A percentile compares a stretch with the other conserved stretches of the same genome.
These are phyloP conservation scores for Brassica cretica DNA, from an alignment of 345 rosid species.

Conservation along the genomic window DNA sequence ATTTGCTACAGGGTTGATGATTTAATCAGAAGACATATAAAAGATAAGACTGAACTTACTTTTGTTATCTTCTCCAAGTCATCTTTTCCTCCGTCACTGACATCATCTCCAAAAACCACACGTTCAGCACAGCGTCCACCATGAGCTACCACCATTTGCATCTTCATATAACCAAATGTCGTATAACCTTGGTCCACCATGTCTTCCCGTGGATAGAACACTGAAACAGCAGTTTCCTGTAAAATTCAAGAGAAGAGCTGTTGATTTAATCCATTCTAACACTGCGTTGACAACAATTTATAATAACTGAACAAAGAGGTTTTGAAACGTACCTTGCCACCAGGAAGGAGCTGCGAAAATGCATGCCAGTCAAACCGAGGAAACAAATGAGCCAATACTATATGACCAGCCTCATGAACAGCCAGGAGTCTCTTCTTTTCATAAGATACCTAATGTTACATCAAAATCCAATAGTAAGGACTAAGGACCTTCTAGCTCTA, in stretches of 20 bases:
- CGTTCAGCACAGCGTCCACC: constrained; percentile 96
- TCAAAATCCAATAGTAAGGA: constrained; percentile 23
- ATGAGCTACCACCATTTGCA: constrained; percentile 99
- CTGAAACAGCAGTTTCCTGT: constrained; percentile 94
- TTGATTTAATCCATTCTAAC: constrained; percentile 11
- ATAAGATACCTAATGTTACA: constrained; percentile 61
- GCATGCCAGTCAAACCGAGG: constrained; percentile 99
- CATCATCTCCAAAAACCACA: constrained; percentile 76
- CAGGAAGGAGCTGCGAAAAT: constrained; percentile 97
- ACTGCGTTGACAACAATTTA: not conserved
- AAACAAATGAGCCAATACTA: constrained; percentile 90
- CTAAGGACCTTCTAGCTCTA: constrained; percentile 22
- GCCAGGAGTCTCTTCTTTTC: constrained; percentile 91
- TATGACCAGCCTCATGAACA: constrained; percentile 95
- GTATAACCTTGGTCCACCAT: constrained; percentile 95
- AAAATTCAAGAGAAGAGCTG: constrained; percentile 2
- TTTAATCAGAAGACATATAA: not conserved
- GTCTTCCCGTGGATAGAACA: constrained; percentile 95
- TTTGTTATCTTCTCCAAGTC: constrained; percentile 89
- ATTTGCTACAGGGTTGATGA: not conserved
- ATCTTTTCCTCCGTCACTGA: constrained; percentile 94
- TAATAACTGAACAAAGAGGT: not conserved
- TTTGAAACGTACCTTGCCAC: constrained; percentile 70
- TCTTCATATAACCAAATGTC: constrained; percentile 96
- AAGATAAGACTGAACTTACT: constrained; percentile 42